Evolutionary conservation across 495 filamentous ascomycete species (phyloP).

Genomic region (Tuber melanosporum): DNA sequence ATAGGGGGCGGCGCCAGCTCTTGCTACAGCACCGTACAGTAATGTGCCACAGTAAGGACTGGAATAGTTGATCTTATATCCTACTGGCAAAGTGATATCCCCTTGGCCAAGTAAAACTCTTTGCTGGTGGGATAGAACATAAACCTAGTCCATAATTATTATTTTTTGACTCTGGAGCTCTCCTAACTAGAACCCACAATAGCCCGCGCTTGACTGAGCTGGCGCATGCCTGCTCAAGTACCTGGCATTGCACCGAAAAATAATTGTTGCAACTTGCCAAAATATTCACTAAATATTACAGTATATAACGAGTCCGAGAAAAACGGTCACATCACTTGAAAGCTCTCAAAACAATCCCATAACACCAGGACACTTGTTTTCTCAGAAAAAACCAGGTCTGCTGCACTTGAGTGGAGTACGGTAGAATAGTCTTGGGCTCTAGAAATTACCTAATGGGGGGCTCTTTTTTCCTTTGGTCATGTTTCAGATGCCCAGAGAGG

Average conservation of each 20-base stretch:
- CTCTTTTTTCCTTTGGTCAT: neutral
- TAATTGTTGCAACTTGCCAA: neutral
- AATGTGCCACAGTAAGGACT: no score
- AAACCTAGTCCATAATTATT: no score
- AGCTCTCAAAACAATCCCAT: neutral
- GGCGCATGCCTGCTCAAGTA: neutral
- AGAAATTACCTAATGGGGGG: neutral
- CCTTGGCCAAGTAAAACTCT: no score
- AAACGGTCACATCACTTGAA: neutral
- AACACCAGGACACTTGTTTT: neutral
- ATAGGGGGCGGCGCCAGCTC: neutral
- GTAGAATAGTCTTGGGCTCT: neutral
- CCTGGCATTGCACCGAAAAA: neutral
- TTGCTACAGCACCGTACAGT: neutral
- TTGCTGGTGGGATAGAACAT: no score
- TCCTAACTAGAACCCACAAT: no score
- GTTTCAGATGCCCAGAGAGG: neutral
- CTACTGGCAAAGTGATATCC: no score
- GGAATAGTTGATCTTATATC: no score
- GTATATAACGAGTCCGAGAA: neutral
- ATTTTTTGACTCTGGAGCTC: no score
- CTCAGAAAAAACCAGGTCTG: neutral
- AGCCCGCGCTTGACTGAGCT: neutral
- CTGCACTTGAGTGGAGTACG: no score
- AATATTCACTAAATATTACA: neutral